Percentiles rank a stretch among this genome's conserved stretches.
Evolutionary conservation across 1,284 basidiomycete genomes (phyloP).

Genomic region (Cystobasidium slooffiae): DNA sequence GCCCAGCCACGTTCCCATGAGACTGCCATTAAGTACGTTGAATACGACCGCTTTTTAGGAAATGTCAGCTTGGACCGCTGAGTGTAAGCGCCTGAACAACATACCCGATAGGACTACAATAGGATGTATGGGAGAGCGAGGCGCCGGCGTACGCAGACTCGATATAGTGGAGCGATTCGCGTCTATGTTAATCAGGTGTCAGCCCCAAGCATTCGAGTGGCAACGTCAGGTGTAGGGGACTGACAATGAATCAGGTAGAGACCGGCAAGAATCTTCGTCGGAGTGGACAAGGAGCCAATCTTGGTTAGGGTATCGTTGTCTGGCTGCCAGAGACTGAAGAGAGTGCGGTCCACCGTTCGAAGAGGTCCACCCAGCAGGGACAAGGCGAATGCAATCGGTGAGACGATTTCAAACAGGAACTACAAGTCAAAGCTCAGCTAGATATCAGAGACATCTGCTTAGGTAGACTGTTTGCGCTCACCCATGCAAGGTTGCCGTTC

Average conservation of each 20-base stretch:
- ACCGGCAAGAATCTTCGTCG: conserved; percentile 48
- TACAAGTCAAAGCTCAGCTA: neutral
- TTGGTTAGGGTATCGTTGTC: neutral
- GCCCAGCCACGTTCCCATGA: conserved; percentile 52
- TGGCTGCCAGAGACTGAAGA: neutral
- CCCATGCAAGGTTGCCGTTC: conserved; percentile 55
- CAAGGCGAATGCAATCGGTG: conserved; percentile 47
- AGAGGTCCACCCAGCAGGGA: conserved; percentile 42
- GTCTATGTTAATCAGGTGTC: conserved; percentile 39
- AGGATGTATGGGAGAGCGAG: conserved; percentile 55
- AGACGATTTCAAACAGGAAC: conserved; percentile 51
- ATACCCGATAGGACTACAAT: conserved; percentile 50
- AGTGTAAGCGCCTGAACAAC: neutral
- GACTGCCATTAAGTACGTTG: conserved; percentile 56
- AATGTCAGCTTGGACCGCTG: neutral
- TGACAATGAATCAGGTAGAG: conserved; percentile 54
- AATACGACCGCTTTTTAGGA: conserved; percentile 51
- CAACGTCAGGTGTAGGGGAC: neutral
- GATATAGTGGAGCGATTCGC: conserved; percentile 55
- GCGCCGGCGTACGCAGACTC: conserved; percentile 52
- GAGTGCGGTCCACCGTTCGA: conserved; percentile 12
- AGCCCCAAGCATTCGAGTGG: neutral
- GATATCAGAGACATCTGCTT: conserved; percentile 26
- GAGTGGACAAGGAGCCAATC: conserved; percentile 4
- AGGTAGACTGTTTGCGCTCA: conserved; percentile 46